Evolutionary conservation across 2,329 filamentous ascomycete genomes (phyloP).

Genomic region (Aphanocladium album): DNA sequence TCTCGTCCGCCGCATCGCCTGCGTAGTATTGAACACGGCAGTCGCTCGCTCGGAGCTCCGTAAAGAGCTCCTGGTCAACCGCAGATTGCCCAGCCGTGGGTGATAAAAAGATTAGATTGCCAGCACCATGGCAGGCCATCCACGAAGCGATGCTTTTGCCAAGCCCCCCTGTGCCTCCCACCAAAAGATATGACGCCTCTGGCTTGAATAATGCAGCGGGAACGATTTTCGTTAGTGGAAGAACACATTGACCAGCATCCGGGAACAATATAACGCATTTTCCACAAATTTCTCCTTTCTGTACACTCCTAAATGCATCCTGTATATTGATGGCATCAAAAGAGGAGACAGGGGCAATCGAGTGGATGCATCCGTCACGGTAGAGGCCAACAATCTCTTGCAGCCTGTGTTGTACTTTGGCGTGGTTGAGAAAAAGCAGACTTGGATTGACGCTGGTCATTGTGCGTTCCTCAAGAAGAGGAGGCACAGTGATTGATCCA

Average conservation of each 20-base stretch:
- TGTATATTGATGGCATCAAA: constrained; percentile 6
- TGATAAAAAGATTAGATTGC: constrained; percentile 36
- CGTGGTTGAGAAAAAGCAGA: constrained; percentile 18
- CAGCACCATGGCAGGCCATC: constrained; percentile 41
- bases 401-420: background rate
- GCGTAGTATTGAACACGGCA: constrained; percentile 19
- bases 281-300: background rate
- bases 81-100: constrained; percentile 19
- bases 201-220: background rate
- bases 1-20: constrained; percentile 26
- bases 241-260: background rate
- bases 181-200: constrained; percentile 33
- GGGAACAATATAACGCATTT: background rate
- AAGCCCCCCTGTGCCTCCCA: constrained; percentile 44
- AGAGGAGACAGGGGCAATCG: background rate
- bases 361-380: background rate
- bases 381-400: background rate
- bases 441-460: constrained; percentile 36
- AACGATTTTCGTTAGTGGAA: background rate
- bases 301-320: constrained; percentile 9
- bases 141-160: constrained; percentile 40
- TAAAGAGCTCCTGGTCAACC: constrained; percentile 16
- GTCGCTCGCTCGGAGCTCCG: constrained; percentile 17
- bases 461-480: constrained; percentile 28
- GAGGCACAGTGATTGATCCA: constrained; percentile 30